Base-by-base conservation (phyloP, 2,329 filamentous ascomycete species). In the Colletotrichum nymphaeae region DNA sequence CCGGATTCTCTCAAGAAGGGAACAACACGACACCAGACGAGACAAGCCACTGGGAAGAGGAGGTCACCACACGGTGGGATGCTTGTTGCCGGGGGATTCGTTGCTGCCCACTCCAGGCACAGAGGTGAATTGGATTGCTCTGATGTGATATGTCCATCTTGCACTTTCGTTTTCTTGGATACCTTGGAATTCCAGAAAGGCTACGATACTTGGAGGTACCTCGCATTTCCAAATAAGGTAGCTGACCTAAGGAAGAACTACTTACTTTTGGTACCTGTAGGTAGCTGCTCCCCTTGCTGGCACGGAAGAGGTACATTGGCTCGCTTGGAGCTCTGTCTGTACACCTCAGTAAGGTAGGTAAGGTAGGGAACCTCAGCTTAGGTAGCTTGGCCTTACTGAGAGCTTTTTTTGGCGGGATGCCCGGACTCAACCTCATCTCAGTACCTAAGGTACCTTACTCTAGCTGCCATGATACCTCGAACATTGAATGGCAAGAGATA, bases 1-100 rank as follows among this genome's bases (percentile, higher is more conserved):
- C 63, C n/a, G 52, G 63, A 57, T 65, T 49, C 37, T 56, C 52
- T 65, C 63, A n/a, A 19, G n/a, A 35, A 35, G 32, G 32, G 32
- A 64, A 55, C 30, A 55, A n/a, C 22, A 55, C 52, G 12, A 24
- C n/a, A 62, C 52, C 30, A 59, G 32, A 57, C 58, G 22, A 55
- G 49, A n/a, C 63, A 49, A 67, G 63, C 35, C 46, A 71, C 46
- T 55, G 46, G 28, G 26, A 35, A 26, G 19, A 26, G 53, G 24
- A 60, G 56, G 60, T 49, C 37, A 71, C 57, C 49, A 62, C 57
- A 57, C 49, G 55, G 30, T 52, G 63, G 63, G 35, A 67, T 71
- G 49, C 56, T 49, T 56, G 42, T 67, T 32, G 66, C 16, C 35
- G 28, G 30, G 28, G 30, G 19, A 32, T 11, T 42, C 42, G 22